phyloP scores from a whole-genome alignment of 1,284 basidiomycete genomes.

The Takashimella koratensis region DNA sequence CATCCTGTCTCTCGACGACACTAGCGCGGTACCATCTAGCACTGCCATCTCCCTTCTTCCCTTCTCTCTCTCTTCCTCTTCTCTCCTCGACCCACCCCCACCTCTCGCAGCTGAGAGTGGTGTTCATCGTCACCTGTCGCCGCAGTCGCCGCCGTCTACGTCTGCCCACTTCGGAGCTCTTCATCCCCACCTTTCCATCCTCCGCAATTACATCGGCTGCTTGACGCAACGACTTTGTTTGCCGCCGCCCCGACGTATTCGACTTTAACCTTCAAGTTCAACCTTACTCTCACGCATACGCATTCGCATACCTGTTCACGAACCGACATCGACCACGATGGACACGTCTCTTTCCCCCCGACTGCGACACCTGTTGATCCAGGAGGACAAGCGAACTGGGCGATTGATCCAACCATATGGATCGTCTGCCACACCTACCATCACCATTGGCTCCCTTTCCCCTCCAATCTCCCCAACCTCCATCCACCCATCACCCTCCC shows the following conservation, averaged over 20 bases:
- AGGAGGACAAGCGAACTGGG: slow-evolving; percentile 19
- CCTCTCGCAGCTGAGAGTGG: background rate
- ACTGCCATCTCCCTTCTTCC: background rate
- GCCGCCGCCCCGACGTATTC: no score
- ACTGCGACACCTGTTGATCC: slow-evolving; percentile 23
- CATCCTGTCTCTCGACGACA: background rate
- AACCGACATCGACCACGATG: no score
- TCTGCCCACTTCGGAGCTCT: background rate
- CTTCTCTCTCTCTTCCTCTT: background rate
- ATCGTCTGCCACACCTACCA: background rate
- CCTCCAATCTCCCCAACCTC: background rate
- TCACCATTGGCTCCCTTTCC: background rate
- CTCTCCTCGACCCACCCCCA: background rate
- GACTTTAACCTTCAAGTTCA: no score
- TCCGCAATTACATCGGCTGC: background rate
- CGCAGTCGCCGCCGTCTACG: background rate
- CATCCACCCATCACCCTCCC: background rate
- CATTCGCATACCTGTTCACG: no score
- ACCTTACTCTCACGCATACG: background rate
- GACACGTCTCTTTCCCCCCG: slow-evolving; percentile 19
- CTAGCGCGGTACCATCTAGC: background rate
- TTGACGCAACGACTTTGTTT: no score
- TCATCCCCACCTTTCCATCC: background rate
- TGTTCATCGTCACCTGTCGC: background rate
- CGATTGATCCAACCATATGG: slow-evolving; percentile 6